phyloP scores from a whole-genome alignment of 352 stramenopile species.

The Phytopythium kandeliae region DNA sequence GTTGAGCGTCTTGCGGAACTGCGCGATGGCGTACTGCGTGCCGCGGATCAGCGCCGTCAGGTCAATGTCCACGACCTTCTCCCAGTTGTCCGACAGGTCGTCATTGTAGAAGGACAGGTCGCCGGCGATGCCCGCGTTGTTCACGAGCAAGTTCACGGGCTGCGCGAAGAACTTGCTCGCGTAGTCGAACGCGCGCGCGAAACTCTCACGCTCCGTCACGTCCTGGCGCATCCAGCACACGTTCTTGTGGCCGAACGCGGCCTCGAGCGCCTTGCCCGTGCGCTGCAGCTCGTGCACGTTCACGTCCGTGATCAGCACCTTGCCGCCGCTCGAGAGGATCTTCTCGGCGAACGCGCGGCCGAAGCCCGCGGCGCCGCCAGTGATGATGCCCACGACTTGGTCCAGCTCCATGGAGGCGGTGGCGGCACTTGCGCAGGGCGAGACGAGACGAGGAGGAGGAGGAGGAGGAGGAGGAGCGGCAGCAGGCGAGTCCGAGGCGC shows the following conservation, averaged over 20 bases:
- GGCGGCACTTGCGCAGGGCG: no score
- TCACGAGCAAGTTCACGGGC: conserved; percentile 68
- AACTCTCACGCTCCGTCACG: conserved; percentile 60
- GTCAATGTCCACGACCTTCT: conserved; percentile 68
- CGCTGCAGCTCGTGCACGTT: conserved; percentile 52
- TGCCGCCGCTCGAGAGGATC: conserved; percentile 42
- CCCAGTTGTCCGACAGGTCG: conserved; percentile 33
- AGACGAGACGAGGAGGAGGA: neutral
- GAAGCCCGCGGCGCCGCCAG: conserved; percentile 59
- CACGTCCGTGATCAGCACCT: conserved; percentile 75
- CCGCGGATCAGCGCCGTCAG: conserved; percentile 63
- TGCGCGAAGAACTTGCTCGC: conserved; percentile 50
- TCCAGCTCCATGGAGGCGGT: conserved; percentile 59
- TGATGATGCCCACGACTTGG: conserved; percentile 62
- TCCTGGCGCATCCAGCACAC: conserved; percentile 67
- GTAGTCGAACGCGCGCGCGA: conserved; percentile 52
- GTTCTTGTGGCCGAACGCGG: conserved; percentile 39
- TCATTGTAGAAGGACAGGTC: conserved; percentile 52
- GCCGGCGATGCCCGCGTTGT: conserved; percentile 73
- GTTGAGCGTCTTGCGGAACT: conserved; percentile 55
- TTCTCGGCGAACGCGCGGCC: conserved; percentile 56
- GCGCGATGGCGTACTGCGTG: conserved; percentile 49
- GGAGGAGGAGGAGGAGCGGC: neutral
- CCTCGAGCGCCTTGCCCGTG: conserved; percentile 51
- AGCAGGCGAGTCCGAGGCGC: neutral